phyloP scores from a whole-genome alignment of 768 basidiomycete genomes.

The Jaapia argillacea region DNA sequence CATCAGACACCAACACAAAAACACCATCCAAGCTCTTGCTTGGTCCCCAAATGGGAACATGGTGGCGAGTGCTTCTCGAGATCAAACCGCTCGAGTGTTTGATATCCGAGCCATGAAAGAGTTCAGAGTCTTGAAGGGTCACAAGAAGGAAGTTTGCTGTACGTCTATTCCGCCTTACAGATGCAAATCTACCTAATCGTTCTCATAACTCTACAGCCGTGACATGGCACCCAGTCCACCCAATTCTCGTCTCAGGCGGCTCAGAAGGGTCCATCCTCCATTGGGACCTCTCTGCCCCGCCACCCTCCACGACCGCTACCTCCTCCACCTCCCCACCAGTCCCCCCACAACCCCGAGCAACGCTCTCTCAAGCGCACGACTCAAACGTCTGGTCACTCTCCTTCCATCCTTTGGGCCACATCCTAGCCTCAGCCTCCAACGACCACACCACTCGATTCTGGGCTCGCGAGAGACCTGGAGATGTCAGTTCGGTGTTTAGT shows the following conservation, averaged over 20 bases:
- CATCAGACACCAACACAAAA: conserved; percentile 88
- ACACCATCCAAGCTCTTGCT: conserved; percentile 84
- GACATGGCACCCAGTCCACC: conserved; percentile 94
- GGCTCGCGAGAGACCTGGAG: conserved; percentile 87
- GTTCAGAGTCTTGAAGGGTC: conserved; percentile 82
- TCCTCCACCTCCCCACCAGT: conserved; percentile 16
- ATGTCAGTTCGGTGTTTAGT: too few species aligned
- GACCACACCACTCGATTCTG: conserved; percentile 99
- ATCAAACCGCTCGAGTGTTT: conserved; percentile 91
- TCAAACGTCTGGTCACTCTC: conserved; percentile 94
- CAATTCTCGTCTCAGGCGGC: conserved; percentile 86
- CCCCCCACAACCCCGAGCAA: conserved; percentile 56
- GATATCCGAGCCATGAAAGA: conserved; percentile 99
- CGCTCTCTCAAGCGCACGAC: conserved; percentile 94
- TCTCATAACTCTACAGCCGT: conserved; percentile 42
- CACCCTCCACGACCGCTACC: conserved; percentile 41
- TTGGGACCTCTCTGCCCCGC: conserved; percentile 71
- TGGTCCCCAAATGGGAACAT: conserved; percentile 96
- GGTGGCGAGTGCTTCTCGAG: conserved; percentile 89
- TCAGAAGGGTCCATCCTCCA: conserved; percentile 91
- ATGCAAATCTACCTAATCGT: background rate
- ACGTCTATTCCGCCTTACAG: conserved; percentile 21
- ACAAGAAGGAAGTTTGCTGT: conserved; percentile 99
- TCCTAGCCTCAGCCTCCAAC: conserved; percentile 90
- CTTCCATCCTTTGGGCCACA: conserved; percentile 92